Evolutionary conservation across 805 yeast species (phyloP).

Genomic region (Metschnikowia amazonensis): DNA sequence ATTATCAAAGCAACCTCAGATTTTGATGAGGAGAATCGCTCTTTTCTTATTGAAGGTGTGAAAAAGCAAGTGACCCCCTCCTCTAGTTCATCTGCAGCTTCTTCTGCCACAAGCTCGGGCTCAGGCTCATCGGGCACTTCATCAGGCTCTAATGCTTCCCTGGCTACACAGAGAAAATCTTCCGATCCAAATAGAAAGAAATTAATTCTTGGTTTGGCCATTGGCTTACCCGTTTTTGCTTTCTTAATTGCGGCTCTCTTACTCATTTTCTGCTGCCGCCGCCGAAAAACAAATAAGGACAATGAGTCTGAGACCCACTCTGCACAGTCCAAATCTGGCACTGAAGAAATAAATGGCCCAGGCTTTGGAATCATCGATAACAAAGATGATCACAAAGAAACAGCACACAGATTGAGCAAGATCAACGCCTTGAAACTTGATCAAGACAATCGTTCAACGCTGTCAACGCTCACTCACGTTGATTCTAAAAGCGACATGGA

Average conservation of each 20-base stretch:
- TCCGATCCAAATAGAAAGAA: slow-evolving; percentile 40
- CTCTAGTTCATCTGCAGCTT: slow-evolving; percentile 25
- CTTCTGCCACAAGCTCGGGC: slow-evolving; percentile 23
- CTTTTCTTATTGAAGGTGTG: slow-evolving; percentile 55
- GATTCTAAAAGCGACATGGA: slow-evolving; percentile 28
- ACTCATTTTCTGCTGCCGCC: slow-evolving; percentile 53
- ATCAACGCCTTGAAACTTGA: slow-evolving; percentile 52
- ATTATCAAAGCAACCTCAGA: slow-evolving; percentile 28
- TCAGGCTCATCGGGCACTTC: slow-evolving; percentile 28
- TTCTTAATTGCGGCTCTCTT: slow-evolving; percentile 46
- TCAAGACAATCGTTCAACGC: slow-evolving; percentile 29
- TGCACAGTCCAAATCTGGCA: slow-evolving; percentile 11
- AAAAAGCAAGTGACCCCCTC: slow-evolving; percentile 16
- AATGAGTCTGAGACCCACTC: slow-evolving; percentile 10
- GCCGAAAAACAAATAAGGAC: slow-evolving; percentile 24
- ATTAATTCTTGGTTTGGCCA: slow-evolving; percentile 88
- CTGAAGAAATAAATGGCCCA: slow-evolving; percentile 25
- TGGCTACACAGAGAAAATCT: slow-evolving; percentile 13
- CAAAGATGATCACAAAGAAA: slow-evolving; percentile 24
- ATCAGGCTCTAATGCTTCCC: slow-evolving; percentile 24
- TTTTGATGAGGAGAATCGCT: slow-evolving; percentile 28
- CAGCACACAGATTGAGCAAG: slow-evolving; percentile 44
- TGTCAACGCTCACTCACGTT: slow-evolving; percentile 54
- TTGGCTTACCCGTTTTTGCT: slow-evolving; percentile 66
- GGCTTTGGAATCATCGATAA: slow-evolving; percentile 31